Evolutionary conservation across 169 alveolate genomes (phyloP).

Genomic region (Plasmodium cynomolgi): DNA sequence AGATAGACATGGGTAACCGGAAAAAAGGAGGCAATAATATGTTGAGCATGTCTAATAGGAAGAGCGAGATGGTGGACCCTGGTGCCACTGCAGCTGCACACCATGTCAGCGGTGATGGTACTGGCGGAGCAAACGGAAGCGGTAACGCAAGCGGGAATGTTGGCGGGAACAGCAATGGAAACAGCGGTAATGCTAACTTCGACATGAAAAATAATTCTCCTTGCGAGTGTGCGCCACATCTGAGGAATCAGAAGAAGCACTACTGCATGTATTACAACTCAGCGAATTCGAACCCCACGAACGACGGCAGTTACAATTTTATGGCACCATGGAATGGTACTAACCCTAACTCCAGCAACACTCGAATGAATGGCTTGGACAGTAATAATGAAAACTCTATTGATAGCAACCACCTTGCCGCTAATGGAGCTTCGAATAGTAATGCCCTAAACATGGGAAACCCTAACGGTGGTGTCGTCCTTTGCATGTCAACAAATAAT

Average conservation of each 20-base stretch:
- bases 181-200: not conserved
- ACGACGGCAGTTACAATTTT: constrained; percentile 19
- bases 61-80: constrained; percentile 6
- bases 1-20: constrained; percentile 25
- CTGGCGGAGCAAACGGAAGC: not conserved
- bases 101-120: not conserved
- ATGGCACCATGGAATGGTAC: constrained; percentile 17
- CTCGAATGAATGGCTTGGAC: not conserved
- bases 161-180: not conserved
- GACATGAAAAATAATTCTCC: constrained; percentile 1
- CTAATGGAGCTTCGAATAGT: constrained; percentile 1
- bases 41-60: not conserved
- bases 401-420: not conserved
- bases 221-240: constrained; percentile 32
- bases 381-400: constrained; percentile 1
- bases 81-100: not conserved
- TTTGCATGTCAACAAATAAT: constrained; percentile 15
- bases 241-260: constrained; percentile 57
- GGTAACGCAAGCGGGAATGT: not conserved
- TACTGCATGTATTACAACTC: constrained; percentile 22
- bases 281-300: constrained; percentile 7
- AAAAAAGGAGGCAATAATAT: not conserved
- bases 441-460: not conserved
- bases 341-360: not conserved
- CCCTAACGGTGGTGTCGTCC: not conserved